Evolutionary conservation across 2,329 filamentous ascomycete genomes (phyloP).

Genomic region (Elsinoe fawcettii): DNA sequence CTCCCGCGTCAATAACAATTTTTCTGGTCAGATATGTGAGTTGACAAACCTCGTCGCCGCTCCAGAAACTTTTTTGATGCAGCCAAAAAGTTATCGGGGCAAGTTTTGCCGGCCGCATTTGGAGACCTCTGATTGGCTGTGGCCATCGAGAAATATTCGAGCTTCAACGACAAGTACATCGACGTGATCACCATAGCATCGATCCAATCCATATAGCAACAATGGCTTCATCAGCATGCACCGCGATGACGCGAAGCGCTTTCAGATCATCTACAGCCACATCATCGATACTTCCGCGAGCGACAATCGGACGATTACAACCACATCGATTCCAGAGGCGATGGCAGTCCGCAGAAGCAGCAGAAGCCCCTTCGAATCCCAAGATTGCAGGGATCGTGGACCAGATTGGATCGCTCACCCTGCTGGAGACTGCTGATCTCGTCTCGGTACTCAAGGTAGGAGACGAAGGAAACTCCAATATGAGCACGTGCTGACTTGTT

Average conservation of each 20-base stretch:
- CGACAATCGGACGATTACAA: background rate
- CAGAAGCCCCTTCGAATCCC: conserved; percentile 54
- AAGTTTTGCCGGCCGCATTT: conserved; percentile 2
- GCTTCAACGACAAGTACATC: background rate
- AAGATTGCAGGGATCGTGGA: conserved; percentile 95
- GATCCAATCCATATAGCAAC: background rate
- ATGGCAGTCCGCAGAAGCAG: conserved; percentile 79
- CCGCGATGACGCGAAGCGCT: background rate
- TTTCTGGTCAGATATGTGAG: background rate
- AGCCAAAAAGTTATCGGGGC: conserved; percentile 3
- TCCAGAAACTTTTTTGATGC: conserved; percentile 2
- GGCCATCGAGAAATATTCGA: conserved; percentile 7
- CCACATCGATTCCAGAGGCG: conserved; percentile 44
- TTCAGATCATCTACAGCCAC: background rate
- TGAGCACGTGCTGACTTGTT: conserved; percentile 14
- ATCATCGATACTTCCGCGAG: conserved; percentile 1
- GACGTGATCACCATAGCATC: background rate
- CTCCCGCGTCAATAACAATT: background rate
- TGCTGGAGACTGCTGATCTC: conserved; percentile 94
- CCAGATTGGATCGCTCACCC: conserved; percentile 95
- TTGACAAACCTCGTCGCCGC: background rate
- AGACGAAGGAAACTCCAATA: background rate
- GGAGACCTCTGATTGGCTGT: background rate
- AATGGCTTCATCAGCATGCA: conserved; percentile 6
- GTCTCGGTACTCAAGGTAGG: conserved; percentile 89